phyloP scores from a whole-genome alignment of 176 grass and related monocot species.

The Bolboschoenus planiculmis region DNA sequence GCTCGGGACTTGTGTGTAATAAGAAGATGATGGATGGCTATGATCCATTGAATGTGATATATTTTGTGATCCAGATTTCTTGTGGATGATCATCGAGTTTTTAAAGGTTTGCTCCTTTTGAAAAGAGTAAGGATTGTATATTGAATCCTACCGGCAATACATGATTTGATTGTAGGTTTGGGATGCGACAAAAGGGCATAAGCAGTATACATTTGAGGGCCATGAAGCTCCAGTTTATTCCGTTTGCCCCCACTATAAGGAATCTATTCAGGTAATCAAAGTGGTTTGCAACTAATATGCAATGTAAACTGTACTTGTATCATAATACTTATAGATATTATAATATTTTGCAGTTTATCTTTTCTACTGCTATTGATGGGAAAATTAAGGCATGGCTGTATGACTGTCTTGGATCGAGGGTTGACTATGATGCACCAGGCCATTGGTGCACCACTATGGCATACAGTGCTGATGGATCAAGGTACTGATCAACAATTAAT shows the following conservation, averaged over 20 bases:
- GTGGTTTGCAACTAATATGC: not conserved
- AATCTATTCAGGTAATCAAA: conserved; percentile 76
- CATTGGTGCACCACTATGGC: conserved; percentile 98
- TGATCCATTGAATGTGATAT: conserved; percentile 2
- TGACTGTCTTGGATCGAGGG: conserved; percentile 93
- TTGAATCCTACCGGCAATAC: conserved; percentile 3
- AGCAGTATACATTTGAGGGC: conserved; percentile 97
- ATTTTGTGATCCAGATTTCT: not conserved
- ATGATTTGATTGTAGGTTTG: conserved; percentile 54
- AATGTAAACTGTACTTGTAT: conserved; percentile 2
- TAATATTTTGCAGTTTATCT: conserved; percentile 72
- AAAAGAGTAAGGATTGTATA: conserved; percentile 6
- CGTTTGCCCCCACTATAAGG: conserved; percentile 98
- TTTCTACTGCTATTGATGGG: conserved; percentile 95
- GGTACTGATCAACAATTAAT: conserved; percentile 36
- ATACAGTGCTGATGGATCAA: conserved; percentile 89
- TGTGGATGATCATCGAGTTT: not conserved
- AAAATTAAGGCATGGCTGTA: conserved; percentile 99
- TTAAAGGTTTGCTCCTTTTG: not conserved
- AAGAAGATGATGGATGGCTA: not conserved
- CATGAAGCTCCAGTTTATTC: conserved; percentile 96
- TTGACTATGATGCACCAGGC: conserved; percentile 98
- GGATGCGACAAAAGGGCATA: conserved; percentile 92
- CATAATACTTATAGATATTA: conserved; percentile 8
- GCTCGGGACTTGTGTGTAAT: not conserved